A percentile compares a stretch with the other conserved stretches of the same genome.
These are phyloP conservation scores for Penicillium pancosmium DNA, from an alignment of 495 filamentous ascomycete genomes.

Conservation along the genomic window DNA sequence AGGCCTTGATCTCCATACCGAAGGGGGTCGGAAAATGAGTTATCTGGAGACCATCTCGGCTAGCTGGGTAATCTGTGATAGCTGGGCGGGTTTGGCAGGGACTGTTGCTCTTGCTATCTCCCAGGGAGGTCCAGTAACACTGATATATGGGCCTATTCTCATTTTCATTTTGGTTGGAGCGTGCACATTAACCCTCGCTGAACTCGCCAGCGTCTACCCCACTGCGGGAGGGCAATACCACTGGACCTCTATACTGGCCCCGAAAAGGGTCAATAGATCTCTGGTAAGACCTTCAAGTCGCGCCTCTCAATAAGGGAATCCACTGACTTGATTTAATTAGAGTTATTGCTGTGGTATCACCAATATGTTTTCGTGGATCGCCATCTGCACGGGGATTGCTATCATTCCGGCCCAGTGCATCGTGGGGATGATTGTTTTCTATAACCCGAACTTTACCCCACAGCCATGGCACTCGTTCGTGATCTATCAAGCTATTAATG, in stretches of 20 bases:
- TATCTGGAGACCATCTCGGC: conserved; percentile 20
- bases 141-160: conserved; percentile 31
- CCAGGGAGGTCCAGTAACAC: conserved; percentile 28
- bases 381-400: conserved; percentile 23
- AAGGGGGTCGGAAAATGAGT: conserved; percentile 11
- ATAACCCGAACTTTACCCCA: conserved; percentile 20
- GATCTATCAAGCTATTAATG: conserved; percentile 39
- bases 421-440: conserved; percentile 26
- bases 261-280: conserved; percentile 1
- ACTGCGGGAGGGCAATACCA: conserved; percentile 55
- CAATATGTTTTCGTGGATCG: conserved; percentile 31
- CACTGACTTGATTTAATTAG: conserved; percentile 1
- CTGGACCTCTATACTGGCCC: conserved; percentile 33
- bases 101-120: conserved; percentile 27
- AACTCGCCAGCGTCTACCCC: conserved; percentile 53
- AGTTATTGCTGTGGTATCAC: conserved; percentile 32
- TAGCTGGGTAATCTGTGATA: conserved; percentile 23
- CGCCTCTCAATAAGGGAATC: background rate
- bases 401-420: conserved; percentile 28
- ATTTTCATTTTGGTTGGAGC: conserved; percentile 24
- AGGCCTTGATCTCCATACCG: conserved; percentile 2
- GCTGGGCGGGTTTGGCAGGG: conserved; percentile 29
- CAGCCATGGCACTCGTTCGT: conserved; percentile 42
- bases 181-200: conserved; percentile 46
- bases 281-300: background rate